Base-by-base conservation (phyloP, 1,284 basidiomycete genomes). In the Austroboletus niveus region DNA sequence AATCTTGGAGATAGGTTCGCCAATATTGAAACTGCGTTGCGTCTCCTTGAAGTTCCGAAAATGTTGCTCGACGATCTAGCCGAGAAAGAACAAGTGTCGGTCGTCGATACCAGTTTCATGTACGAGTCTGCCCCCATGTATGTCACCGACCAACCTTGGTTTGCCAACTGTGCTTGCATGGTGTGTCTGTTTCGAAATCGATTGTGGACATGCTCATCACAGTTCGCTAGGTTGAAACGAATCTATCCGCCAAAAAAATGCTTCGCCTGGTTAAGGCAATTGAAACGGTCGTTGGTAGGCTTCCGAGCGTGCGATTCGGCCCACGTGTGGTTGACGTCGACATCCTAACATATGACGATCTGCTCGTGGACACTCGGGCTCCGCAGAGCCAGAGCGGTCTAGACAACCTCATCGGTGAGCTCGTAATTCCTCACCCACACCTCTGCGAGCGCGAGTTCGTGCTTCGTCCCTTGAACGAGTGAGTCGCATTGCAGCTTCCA, bases 81-180 rank as follows among this genome's bases (percentile, higher is more conserved):
- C 4, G 52, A 60, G 2, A 60, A 64, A 11, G 54, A 57, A 1
- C 54, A 60, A 17, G 70, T 85, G 5, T 65, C 62, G 14, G 72
- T 95, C 14, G 71, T 89, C 27, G 79, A 92, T 59, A 95, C 93
- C 0, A 94, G 92, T 64, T 93, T 95, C 71, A 70, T 99, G 72
- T 99, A 99, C 68, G 89, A 98, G 71, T 95, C 89, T 17, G 78
- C 86, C 20, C 94, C 97, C 0, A 98, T 98, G 97, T 99, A 99
- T 69, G 85, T 96, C 24, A 81, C 81, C 15, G 87, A 97, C 56
- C 96, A 99, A 69, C 90, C 89, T 24, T 72, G 77, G 30, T 99
- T 99, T 71, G 80, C 92, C 56, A 99, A 99, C 65, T 92, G 91
- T 52, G 93, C 90, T 9, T 90, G 94, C 58, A 76, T 94, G 70